Conservation (phyloP, 2,329 filamentous ascomycete species). For the Colletotrichum shisoi region DNA sequence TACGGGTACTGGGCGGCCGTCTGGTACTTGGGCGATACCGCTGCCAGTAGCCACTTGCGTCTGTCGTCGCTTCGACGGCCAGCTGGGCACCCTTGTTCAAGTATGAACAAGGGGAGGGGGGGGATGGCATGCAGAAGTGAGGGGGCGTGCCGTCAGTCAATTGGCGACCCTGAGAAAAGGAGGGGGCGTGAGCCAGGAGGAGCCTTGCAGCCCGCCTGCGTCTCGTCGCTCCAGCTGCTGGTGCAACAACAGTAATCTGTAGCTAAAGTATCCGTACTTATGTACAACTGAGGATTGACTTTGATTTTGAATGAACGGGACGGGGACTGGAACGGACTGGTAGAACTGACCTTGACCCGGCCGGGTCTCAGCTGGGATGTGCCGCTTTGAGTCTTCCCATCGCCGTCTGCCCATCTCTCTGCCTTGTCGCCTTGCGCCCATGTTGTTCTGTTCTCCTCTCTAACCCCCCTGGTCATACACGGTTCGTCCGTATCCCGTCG, state of each 20-base stretch:
- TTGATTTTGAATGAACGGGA: not conserved
- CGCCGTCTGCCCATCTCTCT: not conserved
- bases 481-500: not conserved
- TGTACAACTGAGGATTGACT: too few species aligned
- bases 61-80: constrained; percentile 27
- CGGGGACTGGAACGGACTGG: not conserved
- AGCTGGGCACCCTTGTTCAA: constrained; percentile 28
- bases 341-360: constrained; percentile 19
- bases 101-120: constrained; percentile 26
- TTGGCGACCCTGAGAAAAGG: constrained; percentile 21
- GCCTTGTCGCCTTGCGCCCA: constrained; percentile 4
- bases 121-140: constrained; percentile 35
- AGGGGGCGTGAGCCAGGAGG: constrained; percentile 24
- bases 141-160: constrained; percentile 32
- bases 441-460: not conserved
- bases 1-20: constrained; percentile 32
- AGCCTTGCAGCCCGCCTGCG: constrained; percentile 16
- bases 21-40: constrained; percentile 36
- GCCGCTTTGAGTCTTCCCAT: constrained; percentile 10
- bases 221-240: constrained; percentile 13
- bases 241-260: not conserved
- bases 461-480: not conserved
- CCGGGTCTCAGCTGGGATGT: constrained; percentile 14
- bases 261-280: not conserved
- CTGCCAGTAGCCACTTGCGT: constrained; percentile 32